phyloP scores from a whole-genome alignment of 768 basidiomycete species.

The Favolaschia claudopus region DNA sequence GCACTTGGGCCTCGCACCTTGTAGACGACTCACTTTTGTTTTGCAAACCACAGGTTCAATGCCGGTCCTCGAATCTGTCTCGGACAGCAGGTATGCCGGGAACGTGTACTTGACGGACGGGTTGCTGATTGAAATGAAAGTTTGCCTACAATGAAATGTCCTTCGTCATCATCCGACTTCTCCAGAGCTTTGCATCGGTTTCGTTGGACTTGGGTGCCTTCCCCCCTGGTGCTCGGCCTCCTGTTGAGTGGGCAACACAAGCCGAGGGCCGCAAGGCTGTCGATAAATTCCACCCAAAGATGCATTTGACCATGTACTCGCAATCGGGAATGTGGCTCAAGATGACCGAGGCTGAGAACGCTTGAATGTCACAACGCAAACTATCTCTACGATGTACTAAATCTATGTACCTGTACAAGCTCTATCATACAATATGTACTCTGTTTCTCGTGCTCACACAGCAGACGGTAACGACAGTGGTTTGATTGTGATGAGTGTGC shows the following conservation, averaged over 20 bases:
- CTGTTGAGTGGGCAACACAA: constrained; percentile 52
- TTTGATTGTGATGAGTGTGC: too few species aligned
- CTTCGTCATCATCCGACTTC: constrained; percentile 66
- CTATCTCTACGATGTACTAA: too few species aligned
- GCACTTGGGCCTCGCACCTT: too few species aligned
- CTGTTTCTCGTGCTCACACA: too few species aligned
- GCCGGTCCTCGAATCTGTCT: constrained; percentile 54
- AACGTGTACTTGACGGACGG: not conserved
- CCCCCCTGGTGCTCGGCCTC: constrained; percentile 54
- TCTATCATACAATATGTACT: too few species aligned
- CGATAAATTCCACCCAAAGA: constrained; percentile 60
- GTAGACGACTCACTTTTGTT: not conserved
- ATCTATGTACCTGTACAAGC: constrained; percentile 1
- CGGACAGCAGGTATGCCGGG: constrained; percentile 44
- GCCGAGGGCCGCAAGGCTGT: constrained; percentile 55
- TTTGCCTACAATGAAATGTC: constrained; percentile 52
- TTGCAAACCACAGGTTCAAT: constrained; percentile 49
- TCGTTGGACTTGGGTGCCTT: constrained; percentile 54
- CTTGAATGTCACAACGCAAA: too few species aligned
- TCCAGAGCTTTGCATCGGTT: constrained; percentile 65
- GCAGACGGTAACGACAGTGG: too few species aligned
- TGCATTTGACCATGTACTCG: constrained; percentile 62
- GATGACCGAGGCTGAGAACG: constrained; percentile 45
- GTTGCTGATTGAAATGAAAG: constrained; percentile 3
- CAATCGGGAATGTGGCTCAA: constrained; percentile 66